These are phyloP conservation scores for Stachybotrys chartarum DNA, from an alignment of 2,329 filamentous ascomycete species.

Conservation along the genomic window DNA sequence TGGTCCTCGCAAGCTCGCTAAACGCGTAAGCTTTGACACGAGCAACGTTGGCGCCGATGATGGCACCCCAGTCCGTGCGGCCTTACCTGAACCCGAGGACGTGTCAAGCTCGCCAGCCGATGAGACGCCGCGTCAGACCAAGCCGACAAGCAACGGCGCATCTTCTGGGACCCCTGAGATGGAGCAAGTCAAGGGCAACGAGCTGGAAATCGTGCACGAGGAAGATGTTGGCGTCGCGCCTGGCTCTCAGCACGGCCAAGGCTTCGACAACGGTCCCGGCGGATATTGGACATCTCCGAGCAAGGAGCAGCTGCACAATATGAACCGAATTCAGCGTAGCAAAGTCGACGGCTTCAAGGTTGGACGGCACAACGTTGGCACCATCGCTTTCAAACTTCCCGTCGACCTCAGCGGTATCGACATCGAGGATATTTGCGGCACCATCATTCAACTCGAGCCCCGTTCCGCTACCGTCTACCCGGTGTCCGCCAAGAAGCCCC, in stretches of 20 bases:
- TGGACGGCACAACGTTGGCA: slow-evolving; percentile 74
- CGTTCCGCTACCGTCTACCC: slow-evolving; percentile 87
- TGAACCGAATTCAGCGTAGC: slow-evolving; percentile 74
- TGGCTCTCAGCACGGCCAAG: slow-evolving; percentile 13
- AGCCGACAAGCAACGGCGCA: slow-evolving; percentile 28
- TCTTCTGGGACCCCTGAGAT: slow-evolving; percentile 48
- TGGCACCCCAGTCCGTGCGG: slow-evolving; percentile 22
- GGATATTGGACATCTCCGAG: slow-evolving; percentile 83
- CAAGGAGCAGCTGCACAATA: slow-evolving; percentile 64
- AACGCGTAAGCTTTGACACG: slow-evolving; percentile 88
- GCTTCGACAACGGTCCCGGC: slow-evolving; percentile 50
- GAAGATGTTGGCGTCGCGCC: slow-evolving; percentile 38
- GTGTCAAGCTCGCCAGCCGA: slow-evolving; percentile 20
- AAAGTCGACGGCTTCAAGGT: slow-evolving; percentile 70
- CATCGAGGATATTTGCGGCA: slow-evolving; percentile 70
- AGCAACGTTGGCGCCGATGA: slow-evolving; percentile 36
- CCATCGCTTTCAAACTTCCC: slow-evolving; percentile 71
- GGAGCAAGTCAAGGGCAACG: slow-evolving; percentile 66
- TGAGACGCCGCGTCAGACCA: slow-evolving; percentile 38
- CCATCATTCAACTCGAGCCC: slow-evolving; percentile 67
- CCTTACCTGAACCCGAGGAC: slow-evolving; percentile 26
- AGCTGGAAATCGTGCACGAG: slow-evolving; percentile 74
- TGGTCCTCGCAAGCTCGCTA: slow-evolving; percentile 56
- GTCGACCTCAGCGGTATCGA: slow-evolving; percentile 78
- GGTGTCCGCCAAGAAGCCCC: slow-evolving; percentile 68